Conservation (phyloP, 805 yeast species). For the Candida sanyiensis region DNA sequence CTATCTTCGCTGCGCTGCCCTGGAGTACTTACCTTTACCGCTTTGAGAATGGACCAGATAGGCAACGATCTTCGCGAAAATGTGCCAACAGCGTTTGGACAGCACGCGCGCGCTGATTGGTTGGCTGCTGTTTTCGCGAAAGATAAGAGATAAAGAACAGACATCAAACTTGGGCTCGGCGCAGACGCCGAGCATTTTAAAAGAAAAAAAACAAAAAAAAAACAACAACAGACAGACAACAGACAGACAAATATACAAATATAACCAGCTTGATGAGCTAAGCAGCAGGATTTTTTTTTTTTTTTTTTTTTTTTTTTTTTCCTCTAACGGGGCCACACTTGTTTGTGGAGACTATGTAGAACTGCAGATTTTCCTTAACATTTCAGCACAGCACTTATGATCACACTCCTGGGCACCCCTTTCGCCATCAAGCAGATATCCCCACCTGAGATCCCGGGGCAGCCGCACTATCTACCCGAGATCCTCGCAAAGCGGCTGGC, state of each 20-base stretch:
- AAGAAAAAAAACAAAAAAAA: background rate
- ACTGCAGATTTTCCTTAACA: too few relatives aligned
- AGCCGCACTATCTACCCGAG: conserved; percentile 4
- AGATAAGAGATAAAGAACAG: conserved; percentile 1
- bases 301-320: too few relatives aligned
- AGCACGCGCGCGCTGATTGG: background rate
- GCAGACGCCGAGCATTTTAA: background rate
- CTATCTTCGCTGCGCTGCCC: background rate
- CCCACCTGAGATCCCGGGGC: background rate
- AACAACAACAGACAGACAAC: too few relatives aligned
- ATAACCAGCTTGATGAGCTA: too few relatives aligned
- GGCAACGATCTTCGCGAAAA: background rate
- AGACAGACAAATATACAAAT: too few relatives aligned
- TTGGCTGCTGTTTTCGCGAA: background rate
- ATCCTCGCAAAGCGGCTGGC: conserved; percentile 7
- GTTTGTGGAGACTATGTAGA: too few relatives aligned
- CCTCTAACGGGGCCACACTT: too few relatives aligned
- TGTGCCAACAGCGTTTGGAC: background rate
- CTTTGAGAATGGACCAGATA: background rate
- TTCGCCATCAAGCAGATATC: conserved; percentile 2
- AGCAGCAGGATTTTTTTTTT: too few relatives aligned
- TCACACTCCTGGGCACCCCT: conserved; percentile 4
- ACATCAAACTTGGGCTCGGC: background rate
- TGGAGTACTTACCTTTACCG: background rate
- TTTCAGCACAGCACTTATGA: too few relatives aligned